A percentile compares a stretch with the other conserved stretches of the same genome.
These are phyloP conservation scores for Lupinus albus DNA, from an alignment of 306 rosid genomes.

Conservation along the genomic window DNA sequence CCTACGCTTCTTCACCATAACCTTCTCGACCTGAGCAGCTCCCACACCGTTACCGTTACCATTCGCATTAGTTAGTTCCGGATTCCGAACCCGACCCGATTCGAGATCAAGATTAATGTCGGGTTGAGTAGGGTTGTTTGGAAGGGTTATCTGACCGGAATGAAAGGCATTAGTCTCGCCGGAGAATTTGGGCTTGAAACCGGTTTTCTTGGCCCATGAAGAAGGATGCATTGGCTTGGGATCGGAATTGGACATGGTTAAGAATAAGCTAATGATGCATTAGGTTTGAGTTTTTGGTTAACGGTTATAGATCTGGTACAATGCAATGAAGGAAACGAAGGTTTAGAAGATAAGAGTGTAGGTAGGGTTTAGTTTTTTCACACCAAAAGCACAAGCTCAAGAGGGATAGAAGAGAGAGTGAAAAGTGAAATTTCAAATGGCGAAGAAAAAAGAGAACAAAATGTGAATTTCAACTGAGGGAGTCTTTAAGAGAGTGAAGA, in stretches of 20 bases:
- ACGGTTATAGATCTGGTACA: neutral
- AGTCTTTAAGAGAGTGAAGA: too few relatives aligned
- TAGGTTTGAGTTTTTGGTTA: neutral
- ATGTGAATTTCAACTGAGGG: too few relatives aligned
- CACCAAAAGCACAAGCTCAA: neutral
- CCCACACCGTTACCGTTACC: constrained; percentile 27
- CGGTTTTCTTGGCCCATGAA: constrained; percentile 94
- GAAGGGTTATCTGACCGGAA: constrained; percentile 57
- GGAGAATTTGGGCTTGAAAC: constrained; percentile 88
- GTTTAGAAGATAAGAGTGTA: too few relatives aligned
- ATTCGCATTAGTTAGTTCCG: constrained; percentile 22
- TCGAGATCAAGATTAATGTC: constrained; percentile 63
- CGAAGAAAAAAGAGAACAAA: too few relatives aligned
- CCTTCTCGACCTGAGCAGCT: constrained; percentile 44
- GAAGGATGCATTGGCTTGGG: constrained; percentile 60
- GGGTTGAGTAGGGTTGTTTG: constrained; percentile 32
- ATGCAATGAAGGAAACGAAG: too few relatives aligned
- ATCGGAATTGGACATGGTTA: constrained; percentile 26
- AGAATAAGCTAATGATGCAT: neutral
- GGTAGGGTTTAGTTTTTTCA: neutral
- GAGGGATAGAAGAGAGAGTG: neutral
- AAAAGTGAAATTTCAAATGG: neutral
- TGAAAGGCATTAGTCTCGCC: constrained; percentile 78
- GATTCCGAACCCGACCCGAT: constrained; percentile 45
- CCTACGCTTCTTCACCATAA: constrained; percentile 60